Conservation (phyloP, 805 yeast species). For the Saturnispora silvae region DNA sequence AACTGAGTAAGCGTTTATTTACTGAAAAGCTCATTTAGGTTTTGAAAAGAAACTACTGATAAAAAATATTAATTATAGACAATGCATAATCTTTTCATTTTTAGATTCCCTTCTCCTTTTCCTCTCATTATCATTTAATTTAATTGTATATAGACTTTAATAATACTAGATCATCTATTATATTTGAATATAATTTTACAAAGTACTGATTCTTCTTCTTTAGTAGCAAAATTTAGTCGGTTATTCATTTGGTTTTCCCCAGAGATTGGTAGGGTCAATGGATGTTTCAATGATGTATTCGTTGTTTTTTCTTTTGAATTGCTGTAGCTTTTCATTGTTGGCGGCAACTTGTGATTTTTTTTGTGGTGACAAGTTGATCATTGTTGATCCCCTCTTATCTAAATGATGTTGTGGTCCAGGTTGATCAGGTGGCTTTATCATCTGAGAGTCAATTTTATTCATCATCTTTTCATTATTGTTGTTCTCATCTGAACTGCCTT, state of each 20-base stretch:
- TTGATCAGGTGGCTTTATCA: too few species aligned
- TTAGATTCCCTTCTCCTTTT: neutral
- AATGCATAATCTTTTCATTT: neutral
- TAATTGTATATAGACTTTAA: neutral
- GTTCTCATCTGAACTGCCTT: too few species aligned
- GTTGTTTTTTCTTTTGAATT: neutral
- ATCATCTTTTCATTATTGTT: too few species aligned
- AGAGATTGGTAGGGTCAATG: slow-evolving; percentile 5
- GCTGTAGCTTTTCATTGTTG: neutral
- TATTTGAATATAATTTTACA: too few species aligned
- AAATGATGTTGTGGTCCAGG: too few species aligned
- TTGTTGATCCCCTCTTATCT: slow-evolving; percentile 1
- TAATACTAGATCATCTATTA: too few species aligned
- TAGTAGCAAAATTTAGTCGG: neutral
- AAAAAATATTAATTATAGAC: neutral
- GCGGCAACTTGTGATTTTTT: neutral
- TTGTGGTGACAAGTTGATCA: slow-evolving; percentile 4
- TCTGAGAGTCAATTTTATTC: too few species aligned
- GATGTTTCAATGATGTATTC: slow-evolving; percentile 5
- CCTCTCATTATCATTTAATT: neutral
- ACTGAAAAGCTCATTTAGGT: too few species aligned
- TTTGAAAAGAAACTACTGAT: too few species aligned
- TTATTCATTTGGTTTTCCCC: slow-evolving; percentile 3
- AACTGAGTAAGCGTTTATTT: slow-evolving; percentile 64
- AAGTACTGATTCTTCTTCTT: too few species aligned